phyloP scores from a whole-genome alignment of 805 yeast genomes.

The Candida maesae region DNA sequence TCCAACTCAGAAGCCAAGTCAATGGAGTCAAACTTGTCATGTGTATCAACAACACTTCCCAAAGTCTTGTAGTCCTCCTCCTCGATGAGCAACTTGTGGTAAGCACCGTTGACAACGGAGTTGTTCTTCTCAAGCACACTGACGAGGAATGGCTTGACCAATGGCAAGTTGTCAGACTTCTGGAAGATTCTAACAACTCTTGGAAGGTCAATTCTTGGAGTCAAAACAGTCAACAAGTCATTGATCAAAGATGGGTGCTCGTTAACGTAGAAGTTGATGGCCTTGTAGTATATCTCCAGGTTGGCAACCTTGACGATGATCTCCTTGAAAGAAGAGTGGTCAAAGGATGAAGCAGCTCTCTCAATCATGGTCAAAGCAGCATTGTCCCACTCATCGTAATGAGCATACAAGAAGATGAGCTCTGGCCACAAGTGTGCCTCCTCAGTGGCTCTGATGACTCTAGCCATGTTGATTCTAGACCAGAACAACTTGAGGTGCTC shows the following conservation, averaged over 20 bases:
- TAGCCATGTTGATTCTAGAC: slow-evolving; percentile 97
- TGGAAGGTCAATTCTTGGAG: slow-evolving; percentile 89
- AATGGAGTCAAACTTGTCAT: slow-evolving; percentile 87
- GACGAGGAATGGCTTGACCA: slow-evolving; percentile 91
- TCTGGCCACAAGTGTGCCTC: slow-evolving; percentile 95
- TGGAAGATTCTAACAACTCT: slow-evolving; percentile 93
- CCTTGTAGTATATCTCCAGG: slow-evolving; percentile 95
- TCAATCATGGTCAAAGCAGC: slow-evolving; percentile 97
- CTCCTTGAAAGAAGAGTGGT: slow-evolving; percentile 92
- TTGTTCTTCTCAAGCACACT: slow-evolving; percentile 88
- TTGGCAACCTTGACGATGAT: slow-evolving; percentile 92
- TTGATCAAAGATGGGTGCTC: slow-evolving; percentile 89
- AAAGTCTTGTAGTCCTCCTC: slow-evolving; percentile 94
- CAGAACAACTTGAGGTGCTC: slow-evolving; percentile 96
- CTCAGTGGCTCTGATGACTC: slow-evolving; percentile 92
- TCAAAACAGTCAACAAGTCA: slow-evolving; percentile 77
- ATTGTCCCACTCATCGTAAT: slow-evolving; percentile 99
- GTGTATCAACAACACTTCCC: slow-evolving; percentile 80
- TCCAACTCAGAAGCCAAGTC: slow-evolving; percentile 92
- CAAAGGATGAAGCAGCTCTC: slow-evolving; percentile 87
- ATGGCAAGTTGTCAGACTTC: slow-evolving; percentile 92
- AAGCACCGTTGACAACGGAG: slow-evolving; percentile 88
- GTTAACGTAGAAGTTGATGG: slow-evolving; percentile 87
- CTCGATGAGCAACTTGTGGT: slow-evolving; percentile 92
- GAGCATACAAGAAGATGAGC: slow-evolving; percentile 92